Base-by-base conservation (phyloP, 192 early-diverging fungal species). In the Linnemannia zychae region DNA sequence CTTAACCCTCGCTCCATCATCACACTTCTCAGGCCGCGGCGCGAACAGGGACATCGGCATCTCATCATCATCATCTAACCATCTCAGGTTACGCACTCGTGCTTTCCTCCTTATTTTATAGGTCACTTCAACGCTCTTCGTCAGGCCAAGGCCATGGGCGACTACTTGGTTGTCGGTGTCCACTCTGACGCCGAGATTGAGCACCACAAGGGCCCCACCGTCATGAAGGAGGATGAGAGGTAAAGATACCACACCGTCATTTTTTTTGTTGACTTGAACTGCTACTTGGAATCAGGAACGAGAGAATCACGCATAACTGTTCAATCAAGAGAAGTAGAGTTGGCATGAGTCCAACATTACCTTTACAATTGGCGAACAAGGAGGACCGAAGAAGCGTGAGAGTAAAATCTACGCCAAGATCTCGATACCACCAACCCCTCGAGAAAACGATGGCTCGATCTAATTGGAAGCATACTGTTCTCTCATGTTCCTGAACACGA, bases 121-220 rank as follows among this genome's bases (percentile, higher is more conserved):
- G 83, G 83, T 15, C 98, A 99, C 83, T 96, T 97, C 38, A 99
- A 99, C 87, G 98, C 98, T 60, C 89, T 99, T 78, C 93, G 98
- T 74, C 97, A 98, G 95, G 98, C 98, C 31, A 97, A 94, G 88
- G 94, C 94, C 67, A 98, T 99, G 94, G 97, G 97, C 75, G 98
- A 98, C 82, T 95, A 93, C 82, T 90, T 99, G 22, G 94, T 99
- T 20, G 98, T 98, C 7, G 98, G 98, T 67, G 98, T 99, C 48
- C 97, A 98, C 91, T 97, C 96, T 52, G 98, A 99, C 81, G 93
- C 90, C 73, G 96, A 98, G 81, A 96, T 99, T 78, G 92, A 95
- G 78, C 90, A 92, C 72, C 94, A 99, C 92, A 99, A 99, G 86
- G 98, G 98, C 13, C 98, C 98, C 36, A 97, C 97, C 34, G 97